Base-by-base conservation (phyloP, 2,329 filamentous ascomycete species). In the Botrytis paeoniae region DNA sequence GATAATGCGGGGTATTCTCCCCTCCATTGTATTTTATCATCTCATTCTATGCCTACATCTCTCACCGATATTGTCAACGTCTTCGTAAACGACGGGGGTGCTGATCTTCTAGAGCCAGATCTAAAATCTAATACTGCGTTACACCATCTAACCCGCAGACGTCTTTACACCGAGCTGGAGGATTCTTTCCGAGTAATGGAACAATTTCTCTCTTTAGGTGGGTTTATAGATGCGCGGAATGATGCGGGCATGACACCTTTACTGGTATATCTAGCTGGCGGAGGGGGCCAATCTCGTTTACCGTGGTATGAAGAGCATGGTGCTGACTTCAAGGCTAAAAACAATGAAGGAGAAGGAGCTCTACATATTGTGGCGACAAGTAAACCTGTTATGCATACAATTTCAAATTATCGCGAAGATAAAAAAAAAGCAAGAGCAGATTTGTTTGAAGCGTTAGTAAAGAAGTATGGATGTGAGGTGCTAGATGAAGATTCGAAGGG, bases 111-210 rank as follows among this genome's bases (percentile, higher is more conserved):
- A 14, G 73, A 74, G 1, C 65, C 68, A 16, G 75, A 74, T 51
- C 73, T 66, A 20, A n/a, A 70, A 29, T 74, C 63, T 2, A 70
- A 76, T 22, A 76, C 75, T 4, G 70, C 71, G 18, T 69, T 76
- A 18, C 76, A 77, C 22, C 57, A 77, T 51, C 64, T 76, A 35
- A 51, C 51, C 7, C 14, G 20, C 29, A 32, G 14, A 16, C 25
- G 25, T 4, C 22, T 22, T 4, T 39, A 7, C 22, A n/a, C 14
- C 48, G 8, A 29, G 2, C 22, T 3, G 8, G 1, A 20, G 4
- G 14, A 68, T 16, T 35, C 0, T 48, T 12, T 61, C 3, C 22
- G 37, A 32, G 8, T 57, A 1, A 71, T 74, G 25, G 8, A 63
- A 2, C 62, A 35, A 20, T 73, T 72, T 39, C 41, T 76, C 22